Evolutionary conservation across 169 alveolate species (phyloP).

Genomic region (Eimeria tenella): DNA sequence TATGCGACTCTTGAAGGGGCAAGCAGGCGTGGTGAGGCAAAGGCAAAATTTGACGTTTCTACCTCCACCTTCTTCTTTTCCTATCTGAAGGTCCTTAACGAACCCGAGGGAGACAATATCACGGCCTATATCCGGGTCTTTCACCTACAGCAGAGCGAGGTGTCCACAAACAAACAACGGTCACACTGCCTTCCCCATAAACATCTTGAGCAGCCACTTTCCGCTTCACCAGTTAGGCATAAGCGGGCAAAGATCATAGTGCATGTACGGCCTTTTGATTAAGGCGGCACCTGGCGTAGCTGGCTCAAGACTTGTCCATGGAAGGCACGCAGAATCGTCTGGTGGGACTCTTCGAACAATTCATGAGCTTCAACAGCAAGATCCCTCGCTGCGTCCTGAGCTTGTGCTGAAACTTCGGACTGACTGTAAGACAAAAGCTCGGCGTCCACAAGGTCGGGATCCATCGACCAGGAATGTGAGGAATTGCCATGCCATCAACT

Average conservation of each 20-base stretch:
- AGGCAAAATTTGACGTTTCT: conserved; percentile 83
- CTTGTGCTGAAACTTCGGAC: not conserved
- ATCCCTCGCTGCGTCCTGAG: not conserved
- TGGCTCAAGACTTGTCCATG: conserved; percentile 44
- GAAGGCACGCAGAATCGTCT: conserved; percentile 8
- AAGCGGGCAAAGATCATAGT: too few species aligned
- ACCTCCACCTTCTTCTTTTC: conserved; percentile 74
- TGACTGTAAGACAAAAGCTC: not conserved
- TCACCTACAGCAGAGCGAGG: conserved; percentile 73
- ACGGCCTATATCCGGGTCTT: conserved; percentile 89
- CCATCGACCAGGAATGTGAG: conserved; percentile 58
- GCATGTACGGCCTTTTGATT: too few species aligned
- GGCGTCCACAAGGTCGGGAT: conserved; percentile 62
- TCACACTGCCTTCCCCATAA: too few species aligned
- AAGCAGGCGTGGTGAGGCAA: conserved; percentile 90
- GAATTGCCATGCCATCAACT: not conserved
- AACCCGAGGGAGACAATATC: conserved; percentile 88
- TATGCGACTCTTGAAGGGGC: conserved; percentile 88
- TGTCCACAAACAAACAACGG: too few species aligned
- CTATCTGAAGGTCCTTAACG: conserved; percentile 84
- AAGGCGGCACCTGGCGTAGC: conserved; percentile 46
- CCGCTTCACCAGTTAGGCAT: too few species aligned
- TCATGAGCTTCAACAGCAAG: not conserved
- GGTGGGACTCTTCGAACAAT: not conserved
- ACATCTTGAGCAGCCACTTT: too few species aligned